These are phyloP conservation scores for Diaporthe helianthi DNA, from an alignment of 2,329 filamentous ascomycete species.

Conservation along the genomic window DNA sequence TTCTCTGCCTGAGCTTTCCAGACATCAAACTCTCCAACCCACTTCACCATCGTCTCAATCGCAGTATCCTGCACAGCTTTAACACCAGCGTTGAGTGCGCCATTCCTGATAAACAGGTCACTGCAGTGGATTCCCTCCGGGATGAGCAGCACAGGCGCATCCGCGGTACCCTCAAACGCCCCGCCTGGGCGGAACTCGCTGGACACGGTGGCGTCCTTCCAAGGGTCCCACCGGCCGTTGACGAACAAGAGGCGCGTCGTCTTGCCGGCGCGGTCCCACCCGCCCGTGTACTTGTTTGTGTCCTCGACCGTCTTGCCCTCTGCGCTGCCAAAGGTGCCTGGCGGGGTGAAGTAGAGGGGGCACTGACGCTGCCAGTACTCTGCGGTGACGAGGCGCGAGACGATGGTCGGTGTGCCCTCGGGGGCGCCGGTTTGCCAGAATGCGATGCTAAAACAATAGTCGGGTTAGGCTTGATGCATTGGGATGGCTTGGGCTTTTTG, in stretches of 20 bases:
- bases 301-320: slow-evolving; percentile 42
- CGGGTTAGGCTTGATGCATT: neutral
- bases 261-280: slow-evolving; percentile 48
- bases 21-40: slow-evolving; percentile 59
- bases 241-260: slow-evolving; percentile 49
- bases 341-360: slow-evolving; percentile 50
- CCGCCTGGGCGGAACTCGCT: slow-evolving; percentile 48
- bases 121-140: slow-evolving; percentile 49
- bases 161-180: slow-evolving; percentile 43
- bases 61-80: slow-evolving; percentile 58
- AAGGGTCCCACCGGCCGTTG: slow-evolving; percentile 51
- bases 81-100: slow-evolving; percentile 55
- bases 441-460: slow-evolving; percentile 42
- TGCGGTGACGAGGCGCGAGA: slow-evolving; percentile 47
- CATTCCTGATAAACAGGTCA: slow-evolving; percentile 54
- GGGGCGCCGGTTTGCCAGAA: slow-evolving; percentile 56
- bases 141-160: slow-evolving; percentile 45
- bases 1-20: slow-evolving; percentile 38
- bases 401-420: slow-evolving; percentile 47
- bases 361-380: slow-evolving; percentile 52
- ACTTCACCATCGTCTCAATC: slow-evolving; percentile 58
- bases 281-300: slow-evolving; percentile 49
- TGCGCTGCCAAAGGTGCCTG: slow-evolving; percentile 48
- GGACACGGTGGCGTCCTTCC: slow-evolving; percentile 49
- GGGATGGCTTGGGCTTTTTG: neutral